These are phyloP conservation scores for Malassezia vespertilionis DNA, from an alignment of 1,284 basidiomycete genomes.

Conservation along the genomic window DNA sequence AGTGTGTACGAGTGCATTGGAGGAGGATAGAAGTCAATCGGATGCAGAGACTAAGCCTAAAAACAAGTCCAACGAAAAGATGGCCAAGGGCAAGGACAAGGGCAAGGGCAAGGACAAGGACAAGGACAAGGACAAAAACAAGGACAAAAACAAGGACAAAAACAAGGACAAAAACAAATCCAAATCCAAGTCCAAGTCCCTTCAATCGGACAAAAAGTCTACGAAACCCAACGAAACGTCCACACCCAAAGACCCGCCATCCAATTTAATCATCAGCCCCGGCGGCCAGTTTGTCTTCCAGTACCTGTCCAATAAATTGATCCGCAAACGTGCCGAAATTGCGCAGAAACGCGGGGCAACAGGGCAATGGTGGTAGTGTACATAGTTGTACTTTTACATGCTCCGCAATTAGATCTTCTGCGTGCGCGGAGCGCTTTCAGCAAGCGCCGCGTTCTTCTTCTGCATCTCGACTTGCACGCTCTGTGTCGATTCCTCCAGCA, in stretches of 20 bases:
- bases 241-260: neutral
- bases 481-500: conserved; percentile 5
- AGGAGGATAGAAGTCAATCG: neutral
- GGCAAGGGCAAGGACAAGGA: conserved; percentile 1
- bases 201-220: conserved; percentile 9
- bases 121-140: conserved; percentile 6
- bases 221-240: conserved; percentile 6
- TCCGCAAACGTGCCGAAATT: conserved; percentile 34
- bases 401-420: neutral
- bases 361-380: conserved; percentile 32
- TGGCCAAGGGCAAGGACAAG: conserved; percentile 2
- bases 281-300: conserved; percentile 29
- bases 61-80: neutral
- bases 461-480: neutral
- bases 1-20: neutral
- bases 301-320: conserved; percentile 35
- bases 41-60: neutral
- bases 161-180: conserved; percentile 15
- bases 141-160: conserved; percentile 10
- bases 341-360: conserved; percentile 24
- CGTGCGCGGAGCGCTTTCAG: neutral
- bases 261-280: conserved; percentile 24
- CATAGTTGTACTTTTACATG: conserved; percentile 12
- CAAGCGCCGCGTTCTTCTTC: neutral
- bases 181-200: too few species aligned